phyloP scores from a whole-genome alignment of 768 basidiomycete genomes.

The Macrolepiota albuminosa region DNA sequence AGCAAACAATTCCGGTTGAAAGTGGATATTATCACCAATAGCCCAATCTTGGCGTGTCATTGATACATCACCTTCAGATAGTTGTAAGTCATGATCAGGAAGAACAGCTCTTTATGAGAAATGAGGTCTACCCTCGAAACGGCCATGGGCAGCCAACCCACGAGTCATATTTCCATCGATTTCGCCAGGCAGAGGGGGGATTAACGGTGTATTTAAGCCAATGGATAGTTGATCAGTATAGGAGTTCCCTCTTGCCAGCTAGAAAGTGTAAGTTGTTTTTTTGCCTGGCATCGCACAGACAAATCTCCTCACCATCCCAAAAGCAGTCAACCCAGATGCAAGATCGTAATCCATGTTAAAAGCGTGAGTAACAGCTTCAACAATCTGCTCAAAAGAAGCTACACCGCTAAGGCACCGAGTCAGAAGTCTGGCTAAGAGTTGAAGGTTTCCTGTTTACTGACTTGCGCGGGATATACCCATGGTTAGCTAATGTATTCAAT shows the following conservation, averaged over 20 bases:
- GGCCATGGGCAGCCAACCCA: conserved; percentile 12
- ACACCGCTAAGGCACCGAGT: conserved; percentile 6
- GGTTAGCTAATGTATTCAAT: conserved; percentile 14
- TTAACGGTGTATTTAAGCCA: conserved; percentile 4
- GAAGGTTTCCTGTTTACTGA: neutral
- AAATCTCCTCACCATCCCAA: conserved; percentile 8
- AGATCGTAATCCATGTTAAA: conserved; percentile 16
- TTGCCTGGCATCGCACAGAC: neutral
- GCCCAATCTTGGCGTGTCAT: conserved; percentile 14
- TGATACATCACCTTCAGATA: conserved; percentile 11
- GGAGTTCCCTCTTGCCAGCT: conserved; percentile 12
- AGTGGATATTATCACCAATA: conserved; percentile 12
- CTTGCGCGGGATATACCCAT: conserved; percentile 15
- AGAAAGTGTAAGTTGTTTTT: neutral
- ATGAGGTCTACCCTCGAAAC: conserved; percentile 9
- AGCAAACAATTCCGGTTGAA: conserved; percentile 6
- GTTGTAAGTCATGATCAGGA: neutral
- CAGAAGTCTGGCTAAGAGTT: neutral
- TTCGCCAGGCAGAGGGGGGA: conserved; percentile 12
- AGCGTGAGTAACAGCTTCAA: conserved; percentile 3
- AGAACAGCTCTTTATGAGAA: neutral
- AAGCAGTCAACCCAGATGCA: conserved; percentile 10
- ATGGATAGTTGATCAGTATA: conserved; percentile 12
- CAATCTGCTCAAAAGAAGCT: conserved; percentile 13
- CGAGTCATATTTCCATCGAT: conserved; percentile 11